Conservation (phyloP, 2,329 filamentous ascomycete species). For the Pseudogymnoascus sp. region DNA sequence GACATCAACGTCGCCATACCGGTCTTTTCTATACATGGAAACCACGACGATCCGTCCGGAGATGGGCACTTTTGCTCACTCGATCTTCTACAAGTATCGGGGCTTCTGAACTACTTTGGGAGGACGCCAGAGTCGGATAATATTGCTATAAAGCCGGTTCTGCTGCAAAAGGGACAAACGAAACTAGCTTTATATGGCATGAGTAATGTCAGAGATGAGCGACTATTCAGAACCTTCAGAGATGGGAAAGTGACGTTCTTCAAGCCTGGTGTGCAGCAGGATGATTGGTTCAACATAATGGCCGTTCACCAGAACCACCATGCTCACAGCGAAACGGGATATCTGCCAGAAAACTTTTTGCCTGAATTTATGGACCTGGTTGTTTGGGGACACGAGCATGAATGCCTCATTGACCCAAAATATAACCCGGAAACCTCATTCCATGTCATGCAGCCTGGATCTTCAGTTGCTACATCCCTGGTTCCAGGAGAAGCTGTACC, state of each 20-base stretch:
- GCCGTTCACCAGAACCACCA: conserved; percentile 95
- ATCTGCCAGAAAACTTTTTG: conserved; percentile 85
- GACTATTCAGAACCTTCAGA: conserved; percentile 85
- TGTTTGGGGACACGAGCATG: conserved; percentile 96
- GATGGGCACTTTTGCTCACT: conserved; percentile 87
- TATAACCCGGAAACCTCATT: conserved; percentile 84
- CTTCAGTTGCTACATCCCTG: conserved; percentile 88
- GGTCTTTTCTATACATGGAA: conserved; percentile 96
- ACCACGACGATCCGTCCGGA: conserved; percentile 96
- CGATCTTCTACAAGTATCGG: conserved; percentile 83
- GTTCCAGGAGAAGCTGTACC: conserved; percentile 81
- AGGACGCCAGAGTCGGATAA: conserved; percentile 88
- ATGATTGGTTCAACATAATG: conserved; percentile 94
- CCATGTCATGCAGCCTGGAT: conserved; percentile 94
- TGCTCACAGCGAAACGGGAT: conserved; percentile 85
- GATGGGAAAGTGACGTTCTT: conserved; percentile 94
- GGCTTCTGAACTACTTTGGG: conserved; percentile 92
- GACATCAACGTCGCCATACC: conserved; percentile 97
- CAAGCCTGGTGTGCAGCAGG: conserved; percentile 67
- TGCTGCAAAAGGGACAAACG: conserved; percentile 87
- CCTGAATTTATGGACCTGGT: conserved; percentile 87
- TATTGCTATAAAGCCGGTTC: conserved; percentile 81
- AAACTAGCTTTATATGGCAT: conserved; percentile 90
- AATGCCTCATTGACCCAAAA: conserved; percentile 80
- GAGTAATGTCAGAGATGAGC: conserved; percentile 92